Evolutionary conservation across 1,284 basidiomycete species (phyloP), one percentile per base, ranked within the genome.

Genomic region (Takashimella tepidaria): DNA sequence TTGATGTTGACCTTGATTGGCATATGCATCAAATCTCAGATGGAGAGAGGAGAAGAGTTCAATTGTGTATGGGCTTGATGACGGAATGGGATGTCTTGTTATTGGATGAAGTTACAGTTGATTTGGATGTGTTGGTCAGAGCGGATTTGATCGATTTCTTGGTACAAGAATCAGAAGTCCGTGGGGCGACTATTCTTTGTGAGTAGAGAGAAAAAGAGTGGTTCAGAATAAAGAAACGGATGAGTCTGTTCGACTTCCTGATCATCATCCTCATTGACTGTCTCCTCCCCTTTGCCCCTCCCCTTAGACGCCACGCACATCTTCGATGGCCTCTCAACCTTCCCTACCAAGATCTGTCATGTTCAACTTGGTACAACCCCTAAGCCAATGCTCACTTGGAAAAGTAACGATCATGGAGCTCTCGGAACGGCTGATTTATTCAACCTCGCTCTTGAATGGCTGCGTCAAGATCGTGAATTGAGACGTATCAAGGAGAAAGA

Each of bases 31-130:
- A 84, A 57, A 95, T 98, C 61, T 93, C 90, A 16, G 96, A 99
- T 70, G 96, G 96, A 43, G 96, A 98, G 77, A 82, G 95, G 31
- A 82, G 96, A 25, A 78, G 89, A 1, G 92, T 98, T 3, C 96
- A 99, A 75, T 84, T 98, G 22, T 91, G 89, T 61, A 95, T 97
- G 82, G 96, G 96, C 2, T 81, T 99, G 22, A 98, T 99, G 96
- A 82, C 82, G 22, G 86, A 89, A 31, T 99, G 92, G 92, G 87
- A 96, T 63, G 82, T 98, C 20, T 78, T 99, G 4, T 79, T 98
- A 4, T 82, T 98, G 6, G 95, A 98, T 68, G 96, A 99, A 79
- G 89, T 98, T 50, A 98, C 95, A 0, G 96, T 98, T 27, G 96
- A 99, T 72, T 79, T 99, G n/a, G 96, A 99, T 66, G 93, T 98